These are phyloP conservation scores for Bacterosira constricta DNA, from an alignment of 108 stramenopile species.

Conservation along the genomic window DNA sequence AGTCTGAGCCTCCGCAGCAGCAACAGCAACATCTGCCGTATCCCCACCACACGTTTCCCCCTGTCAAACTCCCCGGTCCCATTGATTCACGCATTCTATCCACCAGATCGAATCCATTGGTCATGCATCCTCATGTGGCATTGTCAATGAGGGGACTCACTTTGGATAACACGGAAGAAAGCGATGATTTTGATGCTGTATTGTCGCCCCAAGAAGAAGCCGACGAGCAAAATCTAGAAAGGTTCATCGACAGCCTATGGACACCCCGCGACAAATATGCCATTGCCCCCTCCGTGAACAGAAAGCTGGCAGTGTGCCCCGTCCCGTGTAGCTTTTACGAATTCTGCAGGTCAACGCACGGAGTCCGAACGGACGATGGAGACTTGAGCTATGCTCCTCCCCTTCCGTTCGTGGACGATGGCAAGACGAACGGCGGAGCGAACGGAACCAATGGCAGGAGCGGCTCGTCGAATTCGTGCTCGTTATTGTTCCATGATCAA, in stretches of 20 bases:
- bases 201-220: conserved; percentile 3
- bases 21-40: background rate
- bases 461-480: background rate
- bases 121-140: conserved; percentile 62
- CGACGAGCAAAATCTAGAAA: conserved; percentile 12
- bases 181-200: background rate
- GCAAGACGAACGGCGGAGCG: background rate
- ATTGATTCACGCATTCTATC: conserved; percentile 65
- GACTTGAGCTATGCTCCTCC: conserved; percentile 63
- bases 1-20: too few relatives aligned
- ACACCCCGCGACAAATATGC: background rate
- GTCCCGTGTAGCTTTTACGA: conserved; percentile 41
- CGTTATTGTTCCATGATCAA: conserved; percentile 37
- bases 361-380: conserved; percentile 73
- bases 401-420: background rate
- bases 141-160: conserved; percentile 34
- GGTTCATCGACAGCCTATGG: conserved; percentile 6
- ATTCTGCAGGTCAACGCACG: conserved; percentile 56
- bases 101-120: conserved; percentile 46
- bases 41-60: background rate
- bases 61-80: conserved; percentile 59
- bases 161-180: background rate
- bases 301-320: conserved; percentile 17
- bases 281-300: background rate
- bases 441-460: background rate